Percentiles rank a stretch among this genome's conserved stretches.
phyloP scores from a whole-genome alignment of 2,329 filamentous ascomycete species.

The Pseudocercospora fuligena region DNA sequence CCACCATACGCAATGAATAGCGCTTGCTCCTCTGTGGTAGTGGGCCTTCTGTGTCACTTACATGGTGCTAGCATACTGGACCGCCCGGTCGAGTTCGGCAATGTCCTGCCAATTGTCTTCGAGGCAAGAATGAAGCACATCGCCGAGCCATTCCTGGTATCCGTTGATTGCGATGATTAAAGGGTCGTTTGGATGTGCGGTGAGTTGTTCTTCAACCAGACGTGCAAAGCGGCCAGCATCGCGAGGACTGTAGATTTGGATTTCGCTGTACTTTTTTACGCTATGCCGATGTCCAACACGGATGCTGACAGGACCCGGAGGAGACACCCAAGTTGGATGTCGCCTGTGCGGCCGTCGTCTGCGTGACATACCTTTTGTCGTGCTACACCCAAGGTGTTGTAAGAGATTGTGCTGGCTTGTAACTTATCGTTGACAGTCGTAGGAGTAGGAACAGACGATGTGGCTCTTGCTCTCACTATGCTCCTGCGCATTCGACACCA shows the following conservation, averaged over 20 bases:
- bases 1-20: background rate
- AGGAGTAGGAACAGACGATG: background rate
- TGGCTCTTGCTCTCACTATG: background rate
- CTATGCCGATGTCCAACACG: constrained; percentile 39
- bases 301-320: constrained; percentile 34
- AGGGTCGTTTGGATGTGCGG: constrained; percentile 39
- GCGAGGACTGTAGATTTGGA: constrained; percentile 33
- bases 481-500: background rate
- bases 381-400: background rate
- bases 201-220: constrained; percentile 40
- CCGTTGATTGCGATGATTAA: constrained; percentile 42
- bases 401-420: background rate
- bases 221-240: constrained; percentile 40
- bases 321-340: constrained; percentile 32
- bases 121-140: constrained; percentile 41
- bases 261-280: constrained; percentile 36
- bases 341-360: constrained; percentile 27
- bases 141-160: constrained; percentile 43
- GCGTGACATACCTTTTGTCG: constrained; percentile 19
- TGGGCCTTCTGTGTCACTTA: background rate
- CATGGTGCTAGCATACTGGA: constrained; percentile 42
- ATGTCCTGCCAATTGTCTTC: constrained; percentile 41
- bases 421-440: background rate
- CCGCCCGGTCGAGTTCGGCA: constrained; percentile 41
- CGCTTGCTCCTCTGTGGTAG: background rate